Conservation (phyloP, 2,329 filamentous ascomycete species). For the Huntiella savannae region DNA sequence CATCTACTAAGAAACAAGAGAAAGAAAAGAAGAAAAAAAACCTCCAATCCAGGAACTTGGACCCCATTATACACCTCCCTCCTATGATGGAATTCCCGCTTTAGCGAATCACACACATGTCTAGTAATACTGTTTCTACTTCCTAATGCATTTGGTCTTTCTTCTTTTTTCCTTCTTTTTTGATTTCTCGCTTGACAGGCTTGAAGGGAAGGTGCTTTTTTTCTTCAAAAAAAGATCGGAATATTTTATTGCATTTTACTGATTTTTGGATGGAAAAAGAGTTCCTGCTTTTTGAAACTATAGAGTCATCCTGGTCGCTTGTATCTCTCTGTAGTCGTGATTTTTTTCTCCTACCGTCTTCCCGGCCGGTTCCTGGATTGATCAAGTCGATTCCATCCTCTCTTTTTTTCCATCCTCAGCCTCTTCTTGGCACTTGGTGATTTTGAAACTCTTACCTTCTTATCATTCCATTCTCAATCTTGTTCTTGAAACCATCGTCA, state of each 20-base stretch:
- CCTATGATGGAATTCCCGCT: background rate
- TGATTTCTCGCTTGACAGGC: background rate
- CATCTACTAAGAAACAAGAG: background rate
- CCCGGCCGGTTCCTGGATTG: background rate
- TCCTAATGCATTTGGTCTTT: background rate
- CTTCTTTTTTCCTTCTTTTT: conserved; percentile 3
- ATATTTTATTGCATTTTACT: background rate
- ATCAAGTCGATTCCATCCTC: background rate
- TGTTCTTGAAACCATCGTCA: background rate
- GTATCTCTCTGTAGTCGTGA: too few relatives aligned
- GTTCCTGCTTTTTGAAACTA: background rate
- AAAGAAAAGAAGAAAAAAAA: too few relatives aligned
- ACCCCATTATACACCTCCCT: background rate
- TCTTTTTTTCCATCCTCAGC: background rate
- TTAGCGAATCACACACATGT: background rate
- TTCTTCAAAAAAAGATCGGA: background rate
- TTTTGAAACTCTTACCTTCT: too few relatives aligned
- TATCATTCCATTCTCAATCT: background rate
- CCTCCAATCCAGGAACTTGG: background rate
- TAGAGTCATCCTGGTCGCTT: background rate
- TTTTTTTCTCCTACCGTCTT: too few relatives aligned
- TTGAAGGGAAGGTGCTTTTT: background rate
- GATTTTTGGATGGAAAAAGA: background rate
- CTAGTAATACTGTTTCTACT: background rate
- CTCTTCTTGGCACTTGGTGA: too few relatives aligned